Percentiles rank a stretch among this genome's conserved stretches.
Evolutionary conservation across 768 basidiomycete genomes (phyloP).

Genomic region (Boletus rubroflammeus): DNA sequence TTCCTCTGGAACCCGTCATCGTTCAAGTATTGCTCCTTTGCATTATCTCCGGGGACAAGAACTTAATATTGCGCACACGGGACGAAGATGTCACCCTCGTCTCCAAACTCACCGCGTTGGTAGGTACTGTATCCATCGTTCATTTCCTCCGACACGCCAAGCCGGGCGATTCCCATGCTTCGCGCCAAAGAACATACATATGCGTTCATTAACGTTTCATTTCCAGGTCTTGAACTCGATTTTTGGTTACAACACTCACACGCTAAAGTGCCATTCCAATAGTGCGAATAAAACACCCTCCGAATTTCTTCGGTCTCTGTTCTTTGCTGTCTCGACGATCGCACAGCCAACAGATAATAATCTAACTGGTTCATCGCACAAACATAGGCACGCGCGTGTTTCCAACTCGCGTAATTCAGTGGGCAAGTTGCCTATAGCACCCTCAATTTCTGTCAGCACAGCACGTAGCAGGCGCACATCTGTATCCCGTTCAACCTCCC

Average conservation of each 20-base stretch:
- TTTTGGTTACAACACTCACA: constrained; percentile 58
- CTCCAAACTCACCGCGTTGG: constrained; percentile 54
- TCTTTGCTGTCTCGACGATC: constrained; percentile 28
- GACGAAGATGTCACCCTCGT: constrained; percentile 64
- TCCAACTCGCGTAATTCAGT: constrained; percentile 21
- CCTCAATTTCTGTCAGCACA: constrained; percentile 19
- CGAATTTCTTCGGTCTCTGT: constrained; percentile 37
- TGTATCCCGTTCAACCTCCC: constrained; percentile 20
- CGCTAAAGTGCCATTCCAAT: constrained; percentile 44
- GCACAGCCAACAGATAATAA: constrained; percentile 16
- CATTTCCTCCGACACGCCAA: background rate
- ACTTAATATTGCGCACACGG: constrained; percentile 60
- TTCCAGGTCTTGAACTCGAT: constrained; percentile 54
- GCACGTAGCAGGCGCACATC: constrained; percentile 26
- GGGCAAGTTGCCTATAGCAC: constrained; percentile 15
- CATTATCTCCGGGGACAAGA: constrained; percentile 56
- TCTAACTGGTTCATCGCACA: constrained; percentile 5
- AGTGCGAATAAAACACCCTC: constrained; percentile 17
- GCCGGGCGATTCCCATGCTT: constrained; percentile 6
- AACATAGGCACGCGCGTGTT: constrained; percentile 18
- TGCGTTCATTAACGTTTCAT: constrained; percentile 7
- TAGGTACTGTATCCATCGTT: constrained; percentile 31
- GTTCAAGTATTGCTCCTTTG: constrained; percentile 65
- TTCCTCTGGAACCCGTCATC: constrained; percentile 60
- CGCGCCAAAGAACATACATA: background rate